Percentiles rank a stretch among this genome's conserved stretches.
Evolutionary conservation across 495 filamentous ascomycete genomes (phyloP).

Genomic region (Penicillium coffeae): DNA sequence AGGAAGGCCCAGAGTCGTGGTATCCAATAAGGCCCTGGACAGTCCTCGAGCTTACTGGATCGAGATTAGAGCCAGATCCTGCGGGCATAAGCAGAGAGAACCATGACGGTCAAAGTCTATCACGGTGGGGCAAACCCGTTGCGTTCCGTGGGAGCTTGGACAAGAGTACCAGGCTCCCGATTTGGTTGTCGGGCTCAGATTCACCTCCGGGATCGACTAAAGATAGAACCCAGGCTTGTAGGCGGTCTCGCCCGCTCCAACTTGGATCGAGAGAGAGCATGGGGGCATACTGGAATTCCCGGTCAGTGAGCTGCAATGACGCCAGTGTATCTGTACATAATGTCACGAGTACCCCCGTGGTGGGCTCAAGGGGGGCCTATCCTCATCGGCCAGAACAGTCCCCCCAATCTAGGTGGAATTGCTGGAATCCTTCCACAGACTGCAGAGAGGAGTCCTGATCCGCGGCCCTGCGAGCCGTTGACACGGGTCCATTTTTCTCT

Average conservation of each 20-base stretch:
- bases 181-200: neutral
- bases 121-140: slow-evolving; percentile 24
- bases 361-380: neutral
- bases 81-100: neutral
- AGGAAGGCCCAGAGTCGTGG: neutral
- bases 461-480: neutral
- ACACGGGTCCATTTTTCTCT: slow-evolving; percentile 5
- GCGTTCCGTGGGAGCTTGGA: slow-evolving; percentile 21
- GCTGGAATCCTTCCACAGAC: neutral
- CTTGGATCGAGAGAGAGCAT: neutral
- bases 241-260: too few relatives aligned
- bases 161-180: too few relatives aligned
- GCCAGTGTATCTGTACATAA: too few relatives aligned
- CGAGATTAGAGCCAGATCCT: neutral
- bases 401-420: neutral
- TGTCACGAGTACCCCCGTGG: too few relatives aligned
- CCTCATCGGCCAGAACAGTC: neutral
- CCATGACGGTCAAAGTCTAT: neutral
- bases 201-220: neutral
- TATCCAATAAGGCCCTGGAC: neutral
- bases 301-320: too few relatives aligned
- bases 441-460: neutral
- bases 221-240: too few relatives aligned
- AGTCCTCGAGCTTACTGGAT: neutral
- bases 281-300: too few relatives aligned